These are phyloP conservation scores for Silene conica DNA, from an alignment of 148 eudicot species.

Conservation along the genomic window DNA sequence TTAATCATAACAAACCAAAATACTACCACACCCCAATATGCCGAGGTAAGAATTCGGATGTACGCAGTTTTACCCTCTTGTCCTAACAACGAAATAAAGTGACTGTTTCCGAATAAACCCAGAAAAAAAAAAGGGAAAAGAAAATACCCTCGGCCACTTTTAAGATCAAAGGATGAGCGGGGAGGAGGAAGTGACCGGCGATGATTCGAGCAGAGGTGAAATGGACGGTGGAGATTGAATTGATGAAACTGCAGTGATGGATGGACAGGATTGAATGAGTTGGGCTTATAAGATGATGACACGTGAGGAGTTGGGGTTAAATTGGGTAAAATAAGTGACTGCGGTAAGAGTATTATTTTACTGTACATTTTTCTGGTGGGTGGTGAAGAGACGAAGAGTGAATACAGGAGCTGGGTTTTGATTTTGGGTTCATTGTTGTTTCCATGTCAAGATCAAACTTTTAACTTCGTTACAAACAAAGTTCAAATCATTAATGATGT, in stretches of 20 bases:
- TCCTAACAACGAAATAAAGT: neutral
- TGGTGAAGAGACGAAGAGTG: neutral
- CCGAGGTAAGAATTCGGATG: too few relatives aligned
- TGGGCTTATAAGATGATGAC: neutral
- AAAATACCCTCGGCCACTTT: constrained; percentile 50
- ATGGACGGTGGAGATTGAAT: constrained; percentile 16
- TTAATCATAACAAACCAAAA: neutral
- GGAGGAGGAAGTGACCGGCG: constrained; percentile 24
- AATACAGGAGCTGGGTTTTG: neutral
- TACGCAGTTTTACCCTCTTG: too few relatives aligned
- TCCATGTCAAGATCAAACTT: neutral
- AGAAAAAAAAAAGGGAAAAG: neutral
- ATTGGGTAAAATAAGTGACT: neutral
- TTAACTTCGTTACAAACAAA: neutral
- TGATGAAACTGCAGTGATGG: constrained; percentile 19
- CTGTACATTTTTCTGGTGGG: neutral
- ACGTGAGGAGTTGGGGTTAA: constrained; percentile 6
- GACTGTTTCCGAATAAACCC: neutral
- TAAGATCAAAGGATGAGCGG: constrained; percentile 42
- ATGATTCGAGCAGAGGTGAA: constrained; percentile 4
- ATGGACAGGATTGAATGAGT: constrained; percentile 24
- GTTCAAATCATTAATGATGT: neutral
- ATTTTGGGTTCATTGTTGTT: neutral
- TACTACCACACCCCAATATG: too few relatives aligned
- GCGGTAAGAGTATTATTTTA: neutral